These are phyloP conservation scores for Fraxinus quadrangulata DNA, from an alignment of 257 asterid species.

Conservation along the genomic window DNA sequence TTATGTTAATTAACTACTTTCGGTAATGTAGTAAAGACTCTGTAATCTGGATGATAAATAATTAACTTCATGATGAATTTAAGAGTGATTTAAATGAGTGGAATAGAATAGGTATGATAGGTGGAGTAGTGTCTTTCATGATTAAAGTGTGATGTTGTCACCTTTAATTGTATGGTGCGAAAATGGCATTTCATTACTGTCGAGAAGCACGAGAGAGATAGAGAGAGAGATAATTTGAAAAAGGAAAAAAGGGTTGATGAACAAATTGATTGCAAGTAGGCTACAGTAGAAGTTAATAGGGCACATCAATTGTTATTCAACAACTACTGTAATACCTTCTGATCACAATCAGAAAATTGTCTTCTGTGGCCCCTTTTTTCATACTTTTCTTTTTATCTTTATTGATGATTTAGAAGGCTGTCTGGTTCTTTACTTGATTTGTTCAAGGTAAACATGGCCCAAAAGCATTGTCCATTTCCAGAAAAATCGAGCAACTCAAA, in stretches of 20 bases:
- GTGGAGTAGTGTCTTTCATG: constrained; percentile 43
- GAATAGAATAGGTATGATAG: constrained; percentile 28
- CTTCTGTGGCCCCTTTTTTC: constrained; percentile 27
- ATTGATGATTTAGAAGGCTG: not conserved
- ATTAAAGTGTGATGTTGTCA: constrained; percentile 53
- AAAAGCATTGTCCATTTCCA: not conserved
- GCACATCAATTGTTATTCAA: constrained; percentile 28
- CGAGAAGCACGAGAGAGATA: constrained; percentile 41
- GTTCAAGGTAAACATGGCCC: not conserved
- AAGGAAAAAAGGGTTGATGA: not conserved
- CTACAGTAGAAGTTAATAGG: not conserved
- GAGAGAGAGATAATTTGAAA: not conserved
- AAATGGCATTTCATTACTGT: constrained; percentile 45
- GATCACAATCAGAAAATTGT: constrained; percentile 18
- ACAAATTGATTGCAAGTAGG: constrained; percentile 23
- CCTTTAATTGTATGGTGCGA: constrained; percentile 35
- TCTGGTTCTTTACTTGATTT: not conserved
- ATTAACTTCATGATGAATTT: constrained; percentile 1
- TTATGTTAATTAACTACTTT: not conserved
- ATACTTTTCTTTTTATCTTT: not conserved
- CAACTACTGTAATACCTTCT: constrained; percentile 19
- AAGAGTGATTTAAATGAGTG: constrained; percentile 13
- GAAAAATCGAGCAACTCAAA: too few species aligned
- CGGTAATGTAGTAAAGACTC: constrained; percentile 8
- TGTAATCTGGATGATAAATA: not conserved